Percentiles rank a stretch among this genome's conserved stretches.
These are phyloP conservation scores for Picea abies DNA, from an alignment of 83 land plant genomes.

Conservation along the genomic window DNA sequence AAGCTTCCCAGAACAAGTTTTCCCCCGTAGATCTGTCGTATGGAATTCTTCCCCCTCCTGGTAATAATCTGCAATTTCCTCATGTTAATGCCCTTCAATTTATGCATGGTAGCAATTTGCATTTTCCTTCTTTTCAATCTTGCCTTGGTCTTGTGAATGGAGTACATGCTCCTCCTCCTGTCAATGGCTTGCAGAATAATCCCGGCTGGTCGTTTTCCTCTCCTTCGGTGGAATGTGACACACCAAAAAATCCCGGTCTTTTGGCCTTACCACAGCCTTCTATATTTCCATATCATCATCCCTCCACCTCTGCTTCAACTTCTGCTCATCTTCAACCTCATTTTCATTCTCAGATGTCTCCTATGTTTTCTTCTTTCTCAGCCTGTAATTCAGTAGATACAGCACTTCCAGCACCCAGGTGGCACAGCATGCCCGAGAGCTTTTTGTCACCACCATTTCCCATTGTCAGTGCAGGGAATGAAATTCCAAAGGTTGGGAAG, in stretches of 20 bases:
- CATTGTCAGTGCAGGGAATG: neutral
- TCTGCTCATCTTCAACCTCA: neutral
- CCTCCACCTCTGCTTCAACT: neutral
- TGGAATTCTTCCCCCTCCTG: too few relatives aligned
- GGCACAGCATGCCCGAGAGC: conserved; percentile 10
- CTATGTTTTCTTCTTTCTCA: neutral
- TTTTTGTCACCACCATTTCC: neutral
- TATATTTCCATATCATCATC: neutral
- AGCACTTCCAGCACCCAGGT: neutral
- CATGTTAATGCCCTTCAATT: too few relatives aligned
- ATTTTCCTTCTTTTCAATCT: neutral
- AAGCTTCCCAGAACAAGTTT: too few relatives aligned
- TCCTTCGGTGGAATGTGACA: neutral
- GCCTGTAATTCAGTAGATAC: neutral
- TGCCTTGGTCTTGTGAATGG: neutral
- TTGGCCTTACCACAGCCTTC: neutral
- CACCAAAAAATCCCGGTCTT: neutral
- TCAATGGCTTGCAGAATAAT: neutral
- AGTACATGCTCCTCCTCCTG: neutral
- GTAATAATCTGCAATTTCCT: too few relatives aligned
- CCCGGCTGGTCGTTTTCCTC: neutral
- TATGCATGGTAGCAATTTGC: too few relatives aligned
- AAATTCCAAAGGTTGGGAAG: neutral
- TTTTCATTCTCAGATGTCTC: neutral
- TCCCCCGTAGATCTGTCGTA: too few relatives aligned